These are phyloP conservation scores for Tephrocybe rancida DNA, from an alignment of 768 basidiomycete genomes.

Conservation along the genomic window DNA sequence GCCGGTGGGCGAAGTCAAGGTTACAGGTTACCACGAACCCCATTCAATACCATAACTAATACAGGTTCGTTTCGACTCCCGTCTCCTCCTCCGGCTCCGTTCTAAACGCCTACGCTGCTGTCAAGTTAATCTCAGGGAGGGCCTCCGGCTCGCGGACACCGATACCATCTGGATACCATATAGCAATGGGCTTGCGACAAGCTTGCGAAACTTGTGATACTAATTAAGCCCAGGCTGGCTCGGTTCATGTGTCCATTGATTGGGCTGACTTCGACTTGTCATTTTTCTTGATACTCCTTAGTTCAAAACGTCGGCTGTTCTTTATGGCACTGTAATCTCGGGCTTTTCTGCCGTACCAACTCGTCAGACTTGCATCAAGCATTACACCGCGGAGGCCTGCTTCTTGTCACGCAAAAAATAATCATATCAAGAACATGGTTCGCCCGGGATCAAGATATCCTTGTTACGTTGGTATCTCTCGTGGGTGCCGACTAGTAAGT, in stretches of 20 bases:
- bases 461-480: background rate
- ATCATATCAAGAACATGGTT: background rate
- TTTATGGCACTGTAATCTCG: background rate
- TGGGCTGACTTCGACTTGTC: background rate
- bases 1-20: conserved; percentile 1
- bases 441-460: no score
- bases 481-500: conserved; percentile 1
- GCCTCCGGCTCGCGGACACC: background rate
- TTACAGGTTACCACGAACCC: conserved; percentile 8
- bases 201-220: no score
- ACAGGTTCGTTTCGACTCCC: conserved; percentile 1
- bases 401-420: background rate
- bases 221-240: no score
- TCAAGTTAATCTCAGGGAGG: background rate
- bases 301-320: background rate
- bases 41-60: background rate
- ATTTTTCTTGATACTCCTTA: background rate
- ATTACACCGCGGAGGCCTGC: background rate
- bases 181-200: no score
- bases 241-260: background rate
- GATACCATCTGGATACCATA: no score
- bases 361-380: background rate
- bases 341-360: background rate
- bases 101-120: background rate
- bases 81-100: background rate